These are phyloP conservation scores for Gossypium gossypioides DNA, from an alignment of 441 rosid species.

Conservation along the genomic window DNA sequence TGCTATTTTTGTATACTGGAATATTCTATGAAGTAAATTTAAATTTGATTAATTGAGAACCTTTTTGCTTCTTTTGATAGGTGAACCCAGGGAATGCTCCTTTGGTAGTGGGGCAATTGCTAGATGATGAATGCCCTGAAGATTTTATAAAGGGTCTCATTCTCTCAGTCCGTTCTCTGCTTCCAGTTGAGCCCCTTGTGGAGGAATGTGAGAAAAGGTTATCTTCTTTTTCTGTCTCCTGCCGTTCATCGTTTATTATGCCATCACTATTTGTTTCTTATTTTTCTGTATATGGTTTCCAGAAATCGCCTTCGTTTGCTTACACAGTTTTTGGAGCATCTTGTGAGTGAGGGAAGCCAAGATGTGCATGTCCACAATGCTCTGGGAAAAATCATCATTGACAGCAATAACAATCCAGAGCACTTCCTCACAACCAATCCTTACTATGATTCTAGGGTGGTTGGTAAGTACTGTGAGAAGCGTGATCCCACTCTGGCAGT, in stretches of 20 bases:
- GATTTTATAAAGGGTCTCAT: conserved; percentile 82
- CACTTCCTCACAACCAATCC: conserved; percentile 98
- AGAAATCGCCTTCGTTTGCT: conserved; percentile 98
- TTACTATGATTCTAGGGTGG: conserved; percentile 90
- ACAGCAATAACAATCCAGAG: conserved; percentile 97
- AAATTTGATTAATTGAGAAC: not conserved
- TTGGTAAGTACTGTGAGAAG: conserved; percentile 98
- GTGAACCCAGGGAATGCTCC: conserved; percentile 89
- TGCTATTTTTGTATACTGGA: not conserved
- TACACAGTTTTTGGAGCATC: conserved; percentile 99
- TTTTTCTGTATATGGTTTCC: conserved; percentile 16
- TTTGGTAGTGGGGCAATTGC: conserved; percentile 77
- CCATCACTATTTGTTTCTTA: conserved; percentile 11
- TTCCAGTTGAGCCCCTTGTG: conserved; percentile 95
- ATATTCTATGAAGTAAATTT: not conserved
- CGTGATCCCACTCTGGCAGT: conserved; percentile 99
- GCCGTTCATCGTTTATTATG: not conserved
- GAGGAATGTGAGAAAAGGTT: conserved; percentile 99
- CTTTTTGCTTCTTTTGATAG: conserved; percentile 30
- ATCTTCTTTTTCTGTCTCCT: conserved; percentile 1
- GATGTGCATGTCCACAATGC: conserved; percentile 99
- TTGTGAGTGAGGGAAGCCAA: conserved; percentile 99
- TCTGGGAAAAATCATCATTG: conserved; percentile 96
- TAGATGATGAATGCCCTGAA: conserved; percentile 90
- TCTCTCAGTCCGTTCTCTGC: conserved; percentile 96